phyloP scores from a whole-genome alignment of 805 yeast species.

The Ogataea ramenticola region DNA sequence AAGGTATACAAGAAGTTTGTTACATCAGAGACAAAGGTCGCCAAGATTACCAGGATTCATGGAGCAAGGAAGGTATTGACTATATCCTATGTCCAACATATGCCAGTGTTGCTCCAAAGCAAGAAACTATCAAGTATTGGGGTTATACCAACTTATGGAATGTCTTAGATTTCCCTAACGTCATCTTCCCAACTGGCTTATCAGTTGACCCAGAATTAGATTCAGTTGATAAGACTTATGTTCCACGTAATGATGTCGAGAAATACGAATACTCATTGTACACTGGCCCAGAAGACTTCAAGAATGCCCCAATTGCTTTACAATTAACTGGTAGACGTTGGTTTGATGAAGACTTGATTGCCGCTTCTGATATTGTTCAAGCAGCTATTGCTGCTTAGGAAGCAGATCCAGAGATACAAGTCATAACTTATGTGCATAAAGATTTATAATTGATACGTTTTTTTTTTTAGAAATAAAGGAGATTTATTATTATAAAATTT shows the following conservation, averaged over 20 bases:
- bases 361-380: constrained; percentile 35
- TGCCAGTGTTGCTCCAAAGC: constrained; percentile 59
- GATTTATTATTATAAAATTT: too few relatives aligned
- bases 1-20: constrained; percentile 42
- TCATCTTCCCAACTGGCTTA: constrained; percentile 52
- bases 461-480: too few relatives aligned
- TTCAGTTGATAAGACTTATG: constrained; percentile 8
- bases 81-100: constrained; percentile 57
- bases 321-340: constrained; percentile 45
- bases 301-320: constrained; percentile 42
- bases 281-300: constrained; percentile 27
- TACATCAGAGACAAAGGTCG: constrained; percentile 44
- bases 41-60: constrained; percentile 39
- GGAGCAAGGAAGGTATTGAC: constrained; percentile 47
- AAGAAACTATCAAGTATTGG: constrained; percentile 58
- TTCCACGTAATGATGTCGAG: constrained; percentile 19
- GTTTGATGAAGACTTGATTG: constrained; percentile 41
- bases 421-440: too few relatives aligned
- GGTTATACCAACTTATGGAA: constrained; percentile 69
- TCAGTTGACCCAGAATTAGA: constrained; percentile 32
- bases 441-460: too few relatives aligned
- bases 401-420: too few relatives aligned
- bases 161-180: constrained; percentile 57
- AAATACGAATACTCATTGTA: constrained; percentile 25
- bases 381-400: constrained; percentile 14